These are phyloP conservation scores for Petasospora rhodanensis DNA, from an alignment of 1,139 yeast species.

Conservation along the genomic window DNA sequence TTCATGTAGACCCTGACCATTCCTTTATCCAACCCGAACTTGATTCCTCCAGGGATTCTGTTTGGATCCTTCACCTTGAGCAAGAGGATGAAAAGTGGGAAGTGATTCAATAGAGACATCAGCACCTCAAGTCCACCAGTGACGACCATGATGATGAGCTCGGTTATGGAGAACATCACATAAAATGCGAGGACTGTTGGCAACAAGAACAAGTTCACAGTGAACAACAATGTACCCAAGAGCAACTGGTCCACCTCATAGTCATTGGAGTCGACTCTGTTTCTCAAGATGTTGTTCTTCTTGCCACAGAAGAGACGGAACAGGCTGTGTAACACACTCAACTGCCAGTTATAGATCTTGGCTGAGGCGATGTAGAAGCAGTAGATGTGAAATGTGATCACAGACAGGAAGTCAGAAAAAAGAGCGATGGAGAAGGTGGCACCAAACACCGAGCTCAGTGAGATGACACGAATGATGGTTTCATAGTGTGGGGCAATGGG, in stretches of 20 bases:
- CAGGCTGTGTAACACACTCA: constrained; percentile 63
- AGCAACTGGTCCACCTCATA: constrained; percentile 84
- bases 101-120: constrained; percentile 68
- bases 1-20: constrained; percentile 35
- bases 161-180: constrained; percentile 58
- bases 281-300: constrained; percentile 75
- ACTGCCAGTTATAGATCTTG: constrained; percentile 72
- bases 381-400: constrained; percentile 67
- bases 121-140: constrained; percentile 56
- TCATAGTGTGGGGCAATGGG: constrained; percentile 31
- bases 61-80: constrained; percentile 76
- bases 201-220: constrained; percentile 67
- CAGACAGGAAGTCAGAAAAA: constrained; percentile 56
- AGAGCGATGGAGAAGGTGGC: constrained; percentile 66
- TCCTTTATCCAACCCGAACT: constrained; percentile 32
- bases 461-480: constrained; percentile 32
- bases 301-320: constrained; percentile 88
- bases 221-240: constrained; percentile 83
- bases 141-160: constrained; percentile 47
- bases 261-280: constrained; percentile 79
- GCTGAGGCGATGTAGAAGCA: constrained; percentile 79
- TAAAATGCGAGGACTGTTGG: constrained; percentile 91
- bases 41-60: constrained; percentile 87
- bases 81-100: constrained; percentile 80
- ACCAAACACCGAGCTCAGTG: constrained; percentile 49